Evolutionary conservation across 2,329 filamentous ascomycete genomes (phyloP).

Genomic region (Cladosporium sp.): DNA sequence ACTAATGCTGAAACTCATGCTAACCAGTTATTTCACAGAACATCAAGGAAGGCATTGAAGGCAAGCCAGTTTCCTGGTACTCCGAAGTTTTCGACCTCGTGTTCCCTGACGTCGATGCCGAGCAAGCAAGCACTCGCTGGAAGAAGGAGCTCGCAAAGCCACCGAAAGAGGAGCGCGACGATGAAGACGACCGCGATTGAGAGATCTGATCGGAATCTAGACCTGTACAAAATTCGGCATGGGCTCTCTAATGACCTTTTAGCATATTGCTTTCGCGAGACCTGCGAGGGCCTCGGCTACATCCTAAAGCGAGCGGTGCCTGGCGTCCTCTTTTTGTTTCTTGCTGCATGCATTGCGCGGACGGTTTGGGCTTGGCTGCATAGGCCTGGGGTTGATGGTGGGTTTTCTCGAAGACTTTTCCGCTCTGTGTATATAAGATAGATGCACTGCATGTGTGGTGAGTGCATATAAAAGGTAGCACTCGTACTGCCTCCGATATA

Average conservation of each 20-base stretch:
- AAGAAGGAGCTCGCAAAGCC: constrained; percentile 58
- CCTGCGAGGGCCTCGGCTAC: not conserved
- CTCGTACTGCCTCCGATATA: too few species aligned
- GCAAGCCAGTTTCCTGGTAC: constrained; percentile 90
- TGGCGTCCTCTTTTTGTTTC: not conserved
- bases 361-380: too few species aligned
- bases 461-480: too few species aligned
- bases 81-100: constrained; percentile 86
- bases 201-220: not conserved
- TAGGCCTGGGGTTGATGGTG: too few species aligned
- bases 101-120: constrained; percentile 74
- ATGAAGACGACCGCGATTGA: constrained; percentile 19
- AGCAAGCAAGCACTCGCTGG: constrained; percentile 69
- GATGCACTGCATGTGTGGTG: too few species aligned
- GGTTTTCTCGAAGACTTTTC: too few species aligned
- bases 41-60: constrained; percentile 94
- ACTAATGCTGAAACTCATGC: not conserved
- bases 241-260: not conserved
- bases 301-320: not conserved
- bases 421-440: too few species aligned
- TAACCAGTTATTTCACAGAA: constrained; percentile 56
- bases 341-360: too few species aligned
- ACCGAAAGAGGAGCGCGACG: constrained; percentile 45
- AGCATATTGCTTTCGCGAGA: not conserved
- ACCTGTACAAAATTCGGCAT: not conserved